These are phyloP conservation scores for Hygrophila difformis DNA, from an alignment of 257 asterid species.

Conservation along the genomic window DNA sequence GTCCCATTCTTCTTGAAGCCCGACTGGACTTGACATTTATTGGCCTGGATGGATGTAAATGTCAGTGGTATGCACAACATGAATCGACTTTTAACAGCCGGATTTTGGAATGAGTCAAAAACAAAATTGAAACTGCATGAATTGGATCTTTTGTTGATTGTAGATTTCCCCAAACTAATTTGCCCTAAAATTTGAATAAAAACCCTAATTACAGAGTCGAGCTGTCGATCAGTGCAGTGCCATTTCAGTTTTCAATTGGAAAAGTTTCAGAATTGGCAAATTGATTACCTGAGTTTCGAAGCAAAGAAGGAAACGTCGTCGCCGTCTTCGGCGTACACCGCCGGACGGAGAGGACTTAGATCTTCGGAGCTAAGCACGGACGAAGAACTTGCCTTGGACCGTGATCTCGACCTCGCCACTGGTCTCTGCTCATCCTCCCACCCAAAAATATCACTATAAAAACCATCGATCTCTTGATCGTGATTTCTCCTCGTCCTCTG, in stretches of 20 bases:
- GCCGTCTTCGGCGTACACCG: conserved; percentile 21
- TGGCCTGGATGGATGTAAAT: conserved; percentile 33
- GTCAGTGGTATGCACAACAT: too few species aligned
- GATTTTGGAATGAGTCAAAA: too few species aligned
- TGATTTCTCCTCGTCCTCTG: conserved; percentile 15
- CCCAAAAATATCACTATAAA: conserved; percentile 61
- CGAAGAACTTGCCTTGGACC: conserved; percentile 62
- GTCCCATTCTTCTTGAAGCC: conserved; percentile 24
- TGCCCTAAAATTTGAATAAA: not conserved
- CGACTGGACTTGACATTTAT: conserved; percentile 45
- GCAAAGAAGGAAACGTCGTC: conserved; percentile 45
- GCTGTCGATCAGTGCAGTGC: too few species aligned
- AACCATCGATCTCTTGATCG: conserved; percentile 23
- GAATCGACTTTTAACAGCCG: not conserved
- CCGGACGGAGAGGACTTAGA: conserved; percentile 64
- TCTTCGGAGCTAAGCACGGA: conserved; percentile 70
- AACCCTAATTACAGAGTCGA: not conserved
- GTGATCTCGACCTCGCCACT: conserved; percentile 42
- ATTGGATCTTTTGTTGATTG: too few species aligned
- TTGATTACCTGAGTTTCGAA: conserved; percentile 55
- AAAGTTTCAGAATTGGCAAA: not conserved
- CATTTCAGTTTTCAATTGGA: too few species aligned
- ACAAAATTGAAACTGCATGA: too few species aligned
- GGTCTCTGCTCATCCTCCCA: conserved; percentile 38
- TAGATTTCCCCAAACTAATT: too few species aligned